Conservation (phyloP, 805 yeast species). For the Zygosaccharomyces bailii region DNA sequence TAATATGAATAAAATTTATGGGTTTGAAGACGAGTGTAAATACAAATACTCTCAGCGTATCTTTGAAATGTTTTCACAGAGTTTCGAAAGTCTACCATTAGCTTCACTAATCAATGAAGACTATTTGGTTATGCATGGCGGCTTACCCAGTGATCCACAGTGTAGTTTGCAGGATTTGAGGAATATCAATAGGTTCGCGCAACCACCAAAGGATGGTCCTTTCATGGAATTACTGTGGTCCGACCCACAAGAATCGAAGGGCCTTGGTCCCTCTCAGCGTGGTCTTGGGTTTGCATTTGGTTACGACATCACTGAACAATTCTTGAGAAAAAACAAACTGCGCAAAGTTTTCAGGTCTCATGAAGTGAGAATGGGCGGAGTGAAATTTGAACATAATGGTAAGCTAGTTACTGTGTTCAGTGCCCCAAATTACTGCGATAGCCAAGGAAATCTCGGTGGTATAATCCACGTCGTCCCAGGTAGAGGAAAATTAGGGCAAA, state of each 20-base stretch:
- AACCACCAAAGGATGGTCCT: constrained; percentile 86
- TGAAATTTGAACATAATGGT: constrained; percentile 82
- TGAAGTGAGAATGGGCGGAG: constrained; percentile 92
- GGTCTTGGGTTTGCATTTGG: constrained; percentile 97
- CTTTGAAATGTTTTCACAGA: constrained; percentile 78
- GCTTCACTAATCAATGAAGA: constrained; percentile 75
- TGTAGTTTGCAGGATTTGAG: constrained; percentile 73
- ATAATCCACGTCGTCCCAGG: constrained; percentile 62
- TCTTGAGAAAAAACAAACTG: constrained; percentile 67
- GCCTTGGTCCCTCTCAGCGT: constrained; percentile 84
- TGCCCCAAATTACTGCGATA: constrained; percentile 97
- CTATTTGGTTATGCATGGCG: constrained; percentile 93
- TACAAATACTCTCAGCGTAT: constrained; percentile 78
- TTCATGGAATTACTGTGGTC: constrained; percentile 98
- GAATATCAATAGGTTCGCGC: constrained; percentile 66
- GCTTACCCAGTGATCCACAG: constrained; percentile 75
- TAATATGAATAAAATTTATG: constrained; percentile 95
- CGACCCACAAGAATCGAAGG: constrained; percentile 79
- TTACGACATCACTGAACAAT: constrained; percentile 82
- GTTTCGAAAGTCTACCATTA: constrained; percentile 81
- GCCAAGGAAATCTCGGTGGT: constrained; percentile 88
- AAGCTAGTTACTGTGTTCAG: constrained; percentile 89
- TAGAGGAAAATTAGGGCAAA: constrained; percentile 38
- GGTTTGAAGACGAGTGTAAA: constrained; percentile 94
- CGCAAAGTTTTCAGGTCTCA: constrained; percentile 88